Evolutionary conservation across 495 filamentous ascomycete species (phyloP).

Genomic region (Geoglossum glabrum): DNA sequence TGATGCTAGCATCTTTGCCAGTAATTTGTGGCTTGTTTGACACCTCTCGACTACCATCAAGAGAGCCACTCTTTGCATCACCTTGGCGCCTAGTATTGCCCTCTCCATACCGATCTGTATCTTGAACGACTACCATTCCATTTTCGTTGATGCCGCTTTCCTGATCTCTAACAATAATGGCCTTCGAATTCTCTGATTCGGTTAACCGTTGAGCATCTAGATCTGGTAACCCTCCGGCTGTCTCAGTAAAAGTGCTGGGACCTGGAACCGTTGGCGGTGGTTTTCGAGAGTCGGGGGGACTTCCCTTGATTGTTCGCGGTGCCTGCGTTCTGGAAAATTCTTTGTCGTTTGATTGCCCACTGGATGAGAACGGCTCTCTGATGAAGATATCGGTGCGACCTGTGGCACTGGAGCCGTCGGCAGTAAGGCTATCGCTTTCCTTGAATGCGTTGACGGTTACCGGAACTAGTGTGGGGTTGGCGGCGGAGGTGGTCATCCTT

Average conservation of each 20-base stretch:
- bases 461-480: constrained; percentile 29
- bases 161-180: not conserved
- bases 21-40: not conserved
- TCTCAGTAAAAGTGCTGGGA: not conserved
- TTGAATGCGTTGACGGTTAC: constrained; percentile 35
- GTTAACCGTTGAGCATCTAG: not conserved
- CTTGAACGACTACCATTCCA: not conserved
- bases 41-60: not conserved
- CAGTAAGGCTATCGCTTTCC: constrained; percentile 18
- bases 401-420: constrained; percentile 13
- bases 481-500: constrained; percentile 19
- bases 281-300: not conserved
- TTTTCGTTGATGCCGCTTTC: not conserved
- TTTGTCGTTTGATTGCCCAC: not conserved
- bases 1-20: not conserved
- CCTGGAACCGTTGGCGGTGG: not conserved
- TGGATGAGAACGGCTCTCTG: not conserved
- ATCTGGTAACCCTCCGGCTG: not conserved
- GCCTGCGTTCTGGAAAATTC: not conserved
- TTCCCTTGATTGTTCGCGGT: not conserved
- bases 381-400: constrained; percentile 6
- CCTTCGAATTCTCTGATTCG: not conserved
- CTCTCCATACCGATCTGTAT: not conserved
- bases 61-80: not conserved
- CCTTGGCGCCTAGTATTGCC: not conserved